phyloP scores from a whole-genome alignment of 2,329 filamentous ascomycete genomes.

The Trichoderma atroviride region DNA sequence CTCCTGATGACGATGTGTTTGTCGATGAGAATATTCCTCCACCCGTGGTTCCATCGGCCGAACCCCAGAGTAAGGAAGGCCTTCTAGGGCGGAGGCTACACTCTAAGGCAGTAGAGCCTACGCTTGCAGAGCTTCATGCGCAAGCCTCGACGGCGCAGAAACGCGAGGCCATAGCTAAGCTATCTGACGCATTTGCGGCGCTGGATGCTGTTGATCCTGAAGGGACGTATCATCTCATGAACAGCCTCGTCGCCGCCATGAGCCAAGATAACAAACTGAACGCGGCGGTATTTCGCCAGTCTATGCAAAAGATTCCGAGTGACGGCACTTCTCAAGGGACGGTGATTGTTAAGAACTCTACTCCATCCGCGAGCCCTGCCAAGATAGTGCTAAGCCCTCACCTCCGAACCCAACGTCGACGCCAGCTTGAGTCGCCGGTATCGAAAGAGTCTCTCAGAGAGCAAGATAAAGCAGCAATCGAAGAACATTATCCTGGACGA shows the following conservation, averaged over 20 bases:
- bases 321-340: slow-evolving; percentile 57
- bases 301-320: slow-evolving; percentile 45
- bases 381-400: slow-evolving; percentile 83
- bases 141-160: slow-evolving; percentile 69
- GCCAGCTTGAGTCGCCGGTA: slow-evolving; percentile 53
- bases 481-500: slow-evolving; percentile 59
- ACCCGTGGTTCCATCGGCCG: slow-evolving; percentile 47
- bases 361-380: slow-evolving; percentile 49
- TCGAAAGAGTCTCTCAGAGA: slow-evolving; percentile 52
- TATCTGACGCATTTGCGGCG: slow-evolving; percentile 83
- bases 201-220: slow-evolving; percentile 89
- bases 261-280: slow-evolving; percentile 69
- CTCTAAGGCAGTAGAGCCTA: slow-evolving; percentile 77
- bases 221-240: slow-evolving; percentile 83
- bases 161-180: slow-evolving; percentile 77
- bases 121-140: slow-evolving; percentile 83
- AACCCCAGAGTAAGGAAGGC: slow-evolving; percentile 75
- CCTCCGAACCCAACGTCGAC: slow-evolving; percentile 73
- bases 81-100: slow-evolving; percentile 80
- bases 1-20: slow-evolving; percentile 48
- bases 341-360: slow-evolving; percentile 59
- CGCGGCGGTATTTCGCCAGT: slow-evolving; percentile 49
- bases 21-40: slow-evolving; percentile 68
- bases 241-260: slow-evolving; percentile 73
- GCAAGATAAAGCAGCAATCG: slow-evolving; percentile 53